A percentile compares a stretch with the other conserved stretches of the same genome.
phyloP scores from a whole-genome alignment of 1,284 basidiomycete genomes.

The Boletellus sp. region DNA sequence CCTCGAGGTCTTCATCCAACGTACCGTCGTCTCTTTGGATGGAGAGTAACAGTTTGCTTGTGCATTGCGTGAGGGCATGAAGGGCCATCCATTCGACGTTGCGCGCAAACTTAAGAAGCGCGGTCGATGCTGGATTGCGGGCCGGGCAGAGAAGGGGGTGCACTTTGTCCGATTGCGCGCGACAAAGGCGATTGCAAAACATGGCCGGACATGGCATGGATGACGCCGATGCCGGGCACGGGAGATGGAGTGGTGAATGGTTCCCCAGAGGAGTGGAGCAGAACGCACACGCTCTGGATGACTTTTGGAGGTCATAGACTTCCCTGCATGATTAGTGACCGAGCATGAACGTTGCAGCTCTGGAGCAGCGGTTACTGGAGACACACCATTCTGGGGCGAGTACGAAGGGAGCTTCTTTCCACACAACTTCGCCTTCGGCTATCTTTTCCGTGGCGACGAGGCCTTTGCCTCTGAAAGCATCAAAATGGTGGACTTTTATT shows the following conservation, averaged over 20 bases:
- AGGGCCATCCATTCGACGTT: slow-evolving; percentile 68
- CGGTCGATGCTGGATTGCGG: slow-evolving; percentile 65
- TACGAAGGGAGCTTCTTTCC: slow-evolving; percentile 79
- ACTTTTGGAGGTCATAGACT: slow-evolving; percentile 60
- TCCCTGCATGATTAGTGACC: slow-evolving; percentile 47
- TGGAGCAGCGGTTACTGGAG: neutral
- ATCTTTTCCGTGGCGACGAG: slow-evolving; percentile 70
- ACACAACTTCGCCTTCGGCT: slow-evolving; percentile 68
- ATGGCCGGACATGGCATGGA: slow-evolving; percentile 52
- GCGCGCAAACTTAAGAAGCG: slow-evolving; percentile 60
- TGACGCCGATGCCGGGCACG: slow-evolving; percentile 46
- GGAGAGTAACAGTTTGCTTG: slow-evolving; percentile 61
- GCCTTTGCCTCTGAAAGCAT: slow-evolving; percentile 77
- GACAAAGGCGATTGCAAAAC: slow-evolving; percentile 81
- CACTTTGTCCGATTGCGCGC: slow-evolving; percentile 53
- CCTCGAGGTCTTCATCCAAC: slow-evolving; percentile 47
- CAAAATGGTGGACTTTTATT: slow-evolving; percentile 68
- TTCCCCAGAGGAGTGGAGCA: slow-evolving; percentile 62
- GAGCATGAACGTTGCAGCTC: neutral
- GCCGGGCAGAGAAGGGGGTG: slow-evolving; percentile 75
- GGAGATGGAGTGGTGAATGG: slow-evolving; percentile 45
- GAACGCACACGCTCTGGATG: slow-evolving; percentile 56
- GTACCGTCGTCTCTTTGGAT: slow-evolving; percentile 45
- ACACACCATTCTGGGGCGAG: slow-evolving; percentile 69
- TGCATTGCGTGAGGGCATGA: slow-evolving; percentile 66